Evolutionary conservation across 106 monocot species (phyloP), one percentile per base, ranked within the genome.

Genomic region (Dactylorhiza incarnata): DNA sequence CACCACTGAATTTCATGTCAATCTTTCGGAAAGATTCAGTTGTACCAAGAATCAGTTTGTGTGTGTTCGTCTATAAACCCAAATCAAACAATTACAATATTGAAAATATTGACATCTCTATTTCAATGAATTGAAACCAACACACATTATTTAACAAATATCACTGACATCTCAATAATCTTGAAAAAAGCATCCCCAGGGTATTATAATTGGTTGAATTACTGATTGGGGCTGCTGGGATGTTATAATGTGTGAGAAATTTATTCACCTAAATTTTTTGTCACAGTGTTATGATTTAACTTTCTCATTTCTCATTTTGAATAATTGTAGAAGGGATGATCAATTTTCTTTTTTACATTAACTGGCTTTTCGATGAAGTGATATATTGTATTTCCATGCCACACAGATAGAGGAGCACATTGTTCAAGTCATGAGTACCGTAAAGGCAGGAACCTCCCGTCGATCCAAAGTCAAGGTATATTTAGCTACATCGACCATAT

Each of bases 391-490:
- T 45, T 56, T 75, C 11, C 46, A 7, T 25, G 45, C 45, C 17
- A 45, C n/a, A 16, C 48, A 85, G 88, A 17, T 89, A 76, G 73
- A 80, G 70, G 63, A 76, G 76, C 75, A 77, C 63, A 77, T 78
- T 17, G 81, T 55, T 26, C 83, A 79, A 66, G 65, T 86, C 37
- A 71, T 73, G 61, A 72, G 55, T 49, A 73, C 80, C 1, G 5
- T 58, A 44, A 84, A 78, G 58, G 80, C 77, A 53, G 68, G 24
- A 15, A 19, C 82, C 5, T 24, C 75, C 23, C 68, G 58, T 56
- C 84, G 89, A 14, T 73, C 73, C 52, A 89, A 89, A 89, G 86
- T 89, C 49, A 81, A 89, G 86, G 89, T 89, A 7, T 53, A 29
- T 50, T 72, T 29, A 48, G 5, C n/a, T 78, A 1, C 45, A 13